phyloP scores from a whole-genome alignment of 2,329 filamentous ascomycete genomes.

The Triangularia verruculosa region DNA sequence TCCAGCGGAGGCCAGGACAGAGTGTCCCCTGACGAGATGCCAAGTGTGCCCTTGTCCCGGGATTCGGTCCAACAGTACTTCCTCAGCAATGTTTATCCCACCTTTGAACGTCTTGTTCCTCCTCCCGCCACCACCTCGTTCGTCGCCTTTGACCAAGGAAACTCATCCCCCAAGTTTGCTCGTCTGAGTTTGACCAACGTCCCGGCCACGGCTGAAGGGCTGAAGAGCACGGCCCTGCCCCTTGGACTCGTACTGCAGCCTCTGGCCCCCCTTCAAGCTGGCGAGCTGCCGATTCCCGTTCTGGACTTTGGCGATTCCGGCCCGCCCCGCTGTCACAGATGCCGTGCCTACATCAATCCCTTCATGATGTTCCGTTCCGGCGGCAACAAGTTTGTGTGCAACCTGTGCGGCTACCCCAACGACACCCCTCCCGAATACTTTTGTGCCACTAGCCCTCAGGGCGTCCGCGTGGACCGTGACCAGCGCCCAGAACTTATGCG shows the following conservation, averaged over 20 bases:
- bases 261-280: constrained; percentile 75
- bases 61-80: constrained; percentile 82
- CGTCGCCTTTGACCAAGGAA: constrained; percentile 93
- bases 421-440: constrained; percentile 93
- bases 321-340: constrained; percentile 87
- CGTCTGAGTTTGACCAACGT: constrained; percentile 93
- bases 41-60: constrained; percentile 82
- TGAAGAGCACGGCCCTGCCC: constrained; percentile 77
- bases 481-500: constrained; percentile 85
- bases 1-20: constrained; percentile 65
- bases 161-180: constrained; percentile 90
- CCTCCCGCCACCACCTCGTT: constrained; percentile 86
- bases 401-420: constrained; percentile 96
- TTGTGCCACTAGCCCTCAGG: constrained; percentile 81
- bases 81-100: constrained; percentile 84
- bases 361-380: constrained; percentile 97
- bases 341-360: constrained; percentile 95
- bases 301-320: constrained; percentile 91
- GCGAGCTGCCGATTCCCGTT: constrained; percentile 84
- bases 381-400: constrained; percentile 96
- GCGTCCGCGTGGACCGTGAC: constrained; percentile 81
- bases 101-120: constrained; percentile 89
- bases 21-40: constrained; percentile 88
- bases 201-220: constrained; percentile 74
- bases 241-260: constrained; percentile 88